Evolutionary conservation across 148 eudicot species (phyloP).

Genomic region (Simmondsia chinensis): DNA sequence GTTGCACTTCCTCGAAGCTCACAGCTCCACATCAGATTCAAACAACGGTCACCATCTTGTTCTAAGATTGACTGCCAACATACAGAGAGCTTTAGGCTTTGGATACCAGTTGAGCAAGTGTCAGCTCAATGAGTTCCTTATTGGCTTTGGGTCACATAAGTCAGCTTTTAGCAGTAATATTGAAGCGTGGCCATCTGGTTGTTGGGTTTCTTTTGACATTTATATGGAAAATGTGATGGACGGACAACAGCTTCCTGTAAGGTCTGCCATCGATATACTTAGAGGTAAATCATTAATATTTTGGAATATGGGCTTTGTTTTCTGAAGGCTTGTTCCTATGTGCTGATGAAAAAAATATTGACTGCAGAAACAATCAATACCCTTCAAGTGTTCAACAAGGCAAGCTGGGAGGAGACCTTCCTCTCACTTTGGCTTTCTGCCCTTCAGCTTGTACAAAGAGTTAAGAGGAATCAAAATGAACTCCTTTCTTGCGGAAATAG

Average conservation of each 20-base stretch:
- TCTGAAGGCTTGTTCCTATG: no score
- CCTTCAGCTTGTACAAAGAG: conserved; percentile 25
- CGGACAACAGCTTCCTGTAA: conserved; percentile 23
- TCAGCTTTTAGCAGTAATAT: conserved; percentile 4
- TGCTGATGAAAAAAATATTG: no score
- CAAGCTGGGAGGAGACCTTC: conserved; percentile 33
- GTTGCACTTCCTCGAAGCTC: conserved; percentile 15
- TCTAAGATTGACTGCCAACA: conserved; percentile 9
- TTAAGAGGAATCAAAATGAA: conserved; percentile 1
- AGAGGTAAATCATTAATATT: no score
- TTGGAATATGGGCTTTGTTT: no score
- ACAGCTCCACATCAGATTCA: conserved; percentile 8
- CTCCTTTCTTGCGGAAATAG: not conserved
- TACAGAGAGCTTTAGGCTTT: conserved; percentile 10
- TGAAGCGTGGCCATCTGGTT: conserved; percentile 11
- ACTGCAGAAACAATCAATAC: conserved; percentile 11
- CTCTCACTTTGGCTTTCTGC: conserved; percentile 22
- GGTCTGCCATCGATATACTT: conserved; percentile 15
- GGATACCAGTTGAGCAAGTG: conserved; percentile 13
- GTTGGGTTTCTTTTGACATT: conserved; percentile 22
- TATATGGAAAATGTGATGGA: conserved; percentile 22
- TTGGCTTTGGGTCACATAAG: conserved; percentile 11
- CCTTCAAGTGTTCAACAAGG: conserved; percentile 15
- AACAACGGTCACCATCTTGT: conserved; percentile 8
- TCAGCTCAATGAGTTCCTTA: conserved; percentile 16